Base-by-base conservation (phyloP, 2,329 filamentous ascomycete species). In the Pseudomassariella vexata region DNA sequence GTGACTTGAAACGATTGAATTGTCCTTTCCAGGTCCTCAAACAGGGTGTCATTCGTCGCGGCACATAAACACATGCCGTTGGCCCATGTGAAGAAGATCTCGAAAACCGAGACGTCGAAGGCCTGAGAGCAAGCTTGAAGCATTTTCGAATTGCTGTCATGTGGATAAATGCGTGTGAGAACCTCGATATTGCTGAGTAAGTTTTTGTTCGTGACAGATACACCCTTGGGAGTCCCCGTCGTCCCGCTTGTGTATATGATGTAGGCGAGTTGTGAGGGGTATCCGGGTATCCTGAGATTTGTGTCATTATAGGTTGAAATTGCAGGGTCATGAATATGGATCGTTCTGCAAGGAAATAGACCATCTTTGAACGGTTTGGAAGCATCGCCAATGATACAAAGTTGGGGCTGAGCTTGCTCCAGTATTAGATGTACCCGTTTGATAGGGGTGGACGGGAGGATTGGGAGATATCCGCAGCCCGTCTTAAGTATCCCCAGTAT, bases 51-150 rank as follows among this genome's bases (percentile, higher is more conserved):
- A 44, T 89, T 88, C 1, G 67, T 73, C 0, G 79, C 82, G 2
- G 83, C 76, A 49, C 85, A 94, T 9, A 95, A 65, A 38, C 81
- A 83, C 65, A 90, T 85, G 4, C 86, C 86, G 20, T 70, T 69
- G 28, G 74, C 73, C 82, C 87, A 94, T 0, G 86, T 68, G 46
- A 86, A 94, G 53, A 94, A 90, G 10, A 94, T 89, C 48, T 94
- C 88, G 50, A 94, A 94, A 0, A 94, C 83, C 1, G 86, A 94
- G 2, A 94, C 79, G 49, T 94, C 85, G 49, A 94, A 94, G 0
- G 82, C 82, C 49, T 88, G 84, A 1, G 85, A 90, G 49, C 84
- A 94, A 3, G 84, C 77, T 55, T 94, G 88, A 0, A 95, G 63
- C 19, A 94, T 63, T n/a, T 78, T 72, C 1, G 78, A 73, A 1